phyloP scores from a whole-genome alignment of 305 asterid genomes.

The Solanum hybrid region DNA sequence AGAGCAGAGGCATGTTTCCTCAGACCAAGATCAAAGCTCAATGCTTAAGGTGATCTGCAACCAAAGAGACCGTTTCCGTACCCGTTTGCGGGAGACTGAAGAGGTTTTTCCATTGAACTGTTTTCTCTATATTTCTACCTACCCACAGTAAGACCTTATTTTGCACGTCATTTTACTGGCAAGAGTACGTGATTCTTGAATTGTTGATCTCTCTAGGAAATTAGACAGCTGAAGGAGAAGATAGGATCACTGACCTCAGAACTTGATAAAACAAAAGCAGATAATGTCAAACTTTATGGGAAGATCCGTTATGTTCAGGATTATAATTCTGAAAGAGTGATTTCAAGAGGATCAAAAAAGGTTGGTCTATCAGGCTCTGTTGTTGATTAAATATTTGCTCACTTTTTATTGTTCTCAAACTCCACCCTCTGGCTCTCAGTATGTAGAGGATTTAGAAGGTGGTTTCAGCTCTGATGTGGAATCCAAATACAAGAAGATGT shows the following conservation, averaged over 20 bases:
- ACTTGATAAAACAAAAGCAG: conserved; percentile 93
- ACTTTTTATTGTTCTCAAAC: conserved; percentile 13
- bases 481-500: conserved; percentile 95
- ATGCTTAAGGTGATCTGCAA: conserved; percentile 99
- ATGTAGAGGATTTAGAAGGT: conserved; percentile 87
- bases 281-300: conserved; percentile 93
- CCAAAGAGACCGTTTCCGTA: conserved; percentile 94
- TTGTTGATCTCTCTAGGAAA: conserved; percentile 51
- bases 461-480: conserved; percentile 97
- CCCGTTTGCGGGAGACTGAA: conserved; percentile 94
- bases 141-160: not conserved
- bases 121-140: conserved; percentile 5
- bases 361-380: conserved; percentile 30
- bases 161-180: not conserved
- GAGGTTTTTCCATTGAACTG: conserved; percentile 42
- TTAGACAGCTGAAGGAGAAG: conserved; percentile 89
- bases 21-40: conserved; percentile 92
- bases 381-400: conserved; percentile 6
- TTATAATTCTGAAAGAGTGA: conserved; percentile 90
- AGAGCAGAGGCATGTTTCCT: conserved; percentile 60
- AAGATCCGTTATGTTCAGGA: conserved; percentile 98
- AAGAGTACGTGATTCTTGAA: conserved; percentile 5
- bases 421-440: conserved; percentile 37
- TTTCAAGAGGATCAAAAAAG: conserved; percentile 97
- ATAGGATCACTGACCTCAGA: conserved; percentile 70